Percentiles rank a stretch among this genome's conserved stretches.
These are phyloP conservation scores for Schizochytrium sp. DNA, from an alignment of 108 stramenopile genomes.

Conservation along the genomic window DNA sequence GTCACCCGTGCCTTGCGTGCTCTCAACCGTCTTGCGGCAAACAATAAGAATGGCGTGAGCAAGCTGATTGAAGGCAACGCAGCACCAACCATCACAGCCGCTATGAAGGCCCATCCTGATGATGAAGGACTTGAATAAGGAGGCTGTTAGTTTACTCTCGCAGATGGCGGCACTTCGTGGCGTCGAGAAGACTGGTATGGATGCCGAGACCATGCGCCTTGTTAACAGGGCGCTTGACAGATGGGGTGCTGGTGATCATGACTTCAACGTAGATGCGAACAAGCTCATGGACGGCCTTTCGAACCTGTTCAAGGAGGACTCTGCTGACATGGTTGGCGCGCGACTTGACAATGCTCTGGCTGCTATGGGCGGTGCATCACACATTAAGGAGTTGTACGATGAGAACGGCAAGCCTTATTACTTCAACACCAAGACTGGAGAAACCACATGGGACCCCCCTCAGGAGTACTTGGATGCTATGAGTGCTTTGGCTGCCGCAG, in stretches of 20 bases:
- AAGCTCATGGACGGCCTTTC: conserved; percentile 33
- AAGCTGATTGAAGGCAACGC: neutral
- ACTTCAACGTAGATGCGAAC: neutral
- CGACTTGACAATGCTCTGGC: conserved; percentile 19
- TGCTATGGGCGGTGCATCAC: neutral
- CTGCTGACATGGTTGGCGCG: conserved; percentile 38
- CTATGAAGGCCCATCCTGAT: conserved; percentile 45
- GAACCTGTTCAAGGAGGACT: conserved; percentile 43
- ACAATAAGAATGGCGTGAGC: neutral
- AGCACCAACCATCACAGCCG: neutral
- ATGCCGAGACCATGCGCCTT: conserved; percentile 54
- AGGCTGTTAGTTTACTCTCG: conserved; percentile 9
- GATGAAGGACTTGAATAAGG: conserved; percentile 9
- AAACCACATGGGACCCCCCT: conserved; percentile 52
- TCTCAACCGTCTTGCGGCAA: conserved; percentile 2
- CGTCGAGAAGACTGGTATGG: conserved; percentile 48
- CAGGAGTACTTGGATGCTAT: conserved; percentile 28
- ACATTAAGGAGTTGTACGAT: conserved; percentile 58
- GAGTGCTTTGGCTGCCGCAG: neutral
- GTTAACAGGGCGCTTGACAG: neutral
- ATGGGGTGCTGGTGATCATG: neutral
- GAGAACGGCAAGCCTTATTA: conserved; percentile 60
- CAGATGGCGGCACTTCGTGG: conserved; percentile 15
- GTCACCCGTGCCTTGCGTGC: neutral
- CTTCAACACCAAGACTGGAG: conserved; percentile 61